Base-by-base conservation (phyloP, 768 basidiomycete species). In the Suillus sp. region DNA sequence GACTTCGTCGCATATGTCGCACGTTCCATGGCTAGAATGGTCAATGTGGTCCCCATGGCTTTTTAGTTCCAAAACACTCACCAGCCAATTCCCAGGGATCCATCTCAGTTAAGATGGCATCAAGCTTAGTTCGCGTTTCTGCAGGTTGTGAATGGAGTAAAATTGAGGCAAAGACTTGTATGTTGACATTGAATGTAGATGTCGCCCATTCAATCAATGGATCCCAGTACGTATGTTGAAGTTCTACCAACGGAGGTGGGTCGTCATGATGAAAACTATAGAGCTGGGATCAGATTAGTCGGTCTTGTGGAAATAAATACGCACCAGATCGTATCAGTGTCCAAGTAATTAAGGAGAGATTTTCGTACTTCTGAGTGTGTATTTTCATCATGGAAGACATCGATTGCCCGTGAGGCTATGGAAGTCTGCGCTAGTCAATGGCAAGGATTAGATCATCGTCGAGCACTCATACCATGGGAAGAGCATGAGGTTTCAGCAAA, bases 261-360 rank as follows among this genome's bases (percentile, higher is more conserved):
- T 87, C 80, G 54, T 92, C 84, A 71, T 92, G 85, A 69, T 92
- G 90, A 78, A 96, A 97, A 71, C 94, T 96, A 69, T 34, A 16
- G 6, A 64, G 4, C 11, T 34, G 18, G 65, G 61, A 55, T 27
- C 57, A 6, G 27, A 59, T 63, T 25, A 60, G 50, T 48, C 59
- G 25, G n/a, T 27, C 55, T 16, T 40, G 59, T 18, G 16, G 22
- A 14, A n/a, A 45, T 30, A 25, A 25, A 16, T 61, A 71, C 79
- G 61, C 64, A 93, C 94, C 92, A 95, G 64, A 97, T 85, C 1
- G 97, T 95, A 74, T 99, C 97, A 2, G 96, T 98, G 71, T 97
- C 93, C 35, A 99, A 78, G 76, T 97, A 99, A 62, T 86, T 84
- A 48, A 97, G 76, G 48, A 99, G 76, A 13, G 87, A 82, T 30